Evolutionary conservation across 768 basidiomycete genomes (phyloP).

Genomic region (Exsudoporus frostii): DNA sequence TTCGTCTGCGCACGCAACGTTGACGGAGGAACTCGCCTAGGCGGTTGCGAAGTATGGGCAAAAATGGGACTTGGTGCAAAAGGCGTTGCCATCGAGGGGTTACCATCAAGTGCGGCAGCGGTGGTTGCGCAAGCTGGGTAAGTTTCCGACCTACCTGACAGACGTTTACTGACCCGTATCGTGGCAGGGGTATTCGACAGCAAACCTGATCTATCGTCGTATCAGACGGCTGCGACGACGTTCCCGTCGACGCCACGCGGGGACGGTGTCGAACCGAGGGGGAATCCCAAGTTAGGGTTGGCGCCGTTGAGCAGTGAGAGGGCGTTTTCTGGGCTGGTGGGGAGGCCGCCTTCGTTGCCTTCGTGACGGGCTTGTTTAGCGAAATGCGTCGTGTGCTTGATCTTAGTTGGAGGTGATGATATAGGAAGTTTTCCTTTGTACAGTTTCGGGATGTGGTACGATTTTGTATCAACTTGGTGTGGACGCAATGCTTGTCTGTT

Average conservation of each 20-base stretch:
- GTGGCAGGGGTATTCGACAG: constrained; percentile 34
- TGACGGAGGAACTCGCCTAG: constrained; percentile 14
- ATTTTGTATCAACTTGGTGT: not conserved
- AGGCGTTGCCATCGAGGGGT: constrained; percentile 37
- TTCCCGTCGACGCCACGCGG: constrained; percentile 13
- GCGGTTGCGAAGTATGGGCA: constrained; percentile 40
- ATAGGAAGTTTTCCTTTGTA: constrained; percentile 3
- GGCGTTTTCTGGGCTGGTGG: constrained; percentile 25
- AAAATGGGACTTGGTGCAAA: constrained; percentile 41
- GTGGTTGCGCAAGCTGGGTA: constrained; percentile 41
- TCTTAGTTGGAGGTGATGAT: constrained; percentile 7
- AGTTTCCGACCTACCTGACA: not conserved
- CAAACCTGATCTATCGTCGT: constrained; percentile 34
- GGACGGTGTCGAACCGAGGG: constrained; percentile 23
- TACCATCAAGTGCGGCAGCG: constrained; percentile 44
- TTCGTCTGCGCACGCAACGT: not conserved
- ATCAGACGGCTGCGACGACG: constrained; percentile 27
- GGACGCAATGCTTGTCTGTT: not conserved
- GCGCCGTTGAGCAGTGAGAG: constrained; percentile 38
- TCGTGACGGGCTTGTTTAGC: constrained; percentile 9
- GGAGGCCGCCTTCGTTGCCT: constrained; percentile 18
- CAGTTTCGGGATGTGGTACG: not conserved
- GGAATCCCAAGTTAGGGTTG: constrained; percentile 37
- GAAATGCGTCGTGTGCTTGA: constrained; percentile 4
- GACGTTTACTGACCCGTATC: not conserved